Conservation (phyloP, 2,329 filamentous ascomycete species). For the Aspergillus transmontanensis region DNA sequence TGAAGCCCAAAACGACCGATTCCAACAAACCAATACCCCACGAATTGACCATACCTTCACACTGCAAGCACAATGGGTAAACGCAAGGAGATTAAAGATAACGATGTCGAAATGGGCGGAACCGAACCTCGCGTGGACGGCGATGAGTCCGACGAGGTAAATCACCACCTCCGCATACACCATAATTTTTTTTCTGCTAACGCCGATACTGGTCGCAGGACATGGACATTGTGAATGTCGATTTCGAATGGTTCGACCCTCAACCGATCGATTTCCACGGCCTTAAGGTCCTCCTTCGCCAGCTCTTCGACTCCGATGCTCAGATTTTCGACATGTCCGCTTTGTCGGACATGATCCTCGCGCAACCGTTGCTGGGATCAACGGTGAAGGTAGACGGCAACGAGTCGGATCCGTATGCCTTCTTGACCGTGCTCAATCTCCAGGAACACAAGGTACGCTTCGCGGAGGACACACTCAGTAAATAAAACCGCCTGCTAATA, state of each 20-base stretch:
- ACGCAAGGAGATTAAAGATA: conserved; percentile 52
- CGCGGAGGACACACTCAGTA: neutral
- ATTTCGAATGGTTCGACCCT: conserved; percentile 99
- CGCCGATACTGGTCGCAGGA: conserved; percentile 58
- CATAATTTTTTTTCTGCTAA: neutral
- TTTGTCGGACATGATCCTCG: conserved; percentile 81
- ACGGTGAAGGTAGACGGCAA: conserved; percentile 98
- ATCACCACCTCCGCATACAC: conserved; percentile 5
- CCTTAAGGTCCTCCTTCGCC: conserved; percentile 83
- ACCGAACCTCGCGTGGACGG: conserved; percentile 42
- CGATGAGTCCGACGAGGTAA: conserved; percentile 46
- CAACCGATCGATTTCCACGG: conserved; percentile 93
- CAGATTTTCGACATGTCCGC: conserved; percentile 84
- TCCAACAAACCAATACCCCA: neutral
- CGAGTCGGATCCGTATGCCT: conserved; percentile 87
- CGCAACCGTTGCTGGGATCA: conserved; percentile 84
- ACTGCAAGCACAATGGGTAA: conserved; percentile 49
- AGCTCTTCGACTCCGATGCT: conserved; percentile 88
- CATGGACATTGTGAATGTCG: conserved; percentile 88
- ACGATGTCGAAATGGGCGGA: conserved; percentile 47
- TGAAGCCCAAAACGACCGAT: neutral
- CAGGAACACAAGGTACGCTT: conserved; percentile 65
- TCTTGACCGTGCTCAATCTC: conserved; percentile 85
- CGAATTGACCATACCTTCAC: neutral
- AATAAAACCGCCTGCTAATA: neutral